Evolutionary conservation across 2,329 filamentous ascomycete genomes (phyloP).

Genomic region (Fusarium torulosum): DNA sequence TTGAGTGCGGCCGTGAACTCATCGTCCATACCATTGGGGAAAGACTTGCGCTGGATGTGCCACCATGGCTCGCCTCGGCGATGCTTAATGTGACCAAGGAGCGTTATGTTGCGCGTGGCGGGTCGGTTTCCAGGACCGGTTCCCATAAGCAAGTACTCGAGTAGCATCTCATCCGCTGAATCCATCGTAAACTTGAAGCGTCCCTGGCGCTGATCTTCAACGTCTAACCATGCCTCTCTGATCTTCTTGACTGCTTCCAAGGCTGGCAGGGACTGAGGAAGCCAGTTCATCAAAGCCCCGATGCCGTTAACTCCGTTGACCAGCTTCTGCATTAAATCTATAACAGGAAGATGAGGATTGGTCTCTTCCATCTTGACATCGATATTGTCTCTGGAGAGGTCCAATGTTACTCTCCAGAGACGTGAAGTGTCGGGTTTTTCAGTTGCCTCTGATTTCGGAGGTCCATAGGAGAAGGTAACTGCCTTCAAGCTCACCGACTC

Average conservation of each 20-base stretch:
- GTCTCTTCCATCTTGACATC: constrained; percentile 69
- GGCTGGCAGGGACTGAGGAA: constrained; percentile 74
- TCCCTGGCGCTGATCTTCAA: constrained; percentile 59
- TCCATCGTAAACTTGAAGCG: constrained; percentile 65
- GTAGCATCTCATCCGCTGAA: constrained; percentile 67
- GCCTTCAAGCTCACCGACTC: constrained; percentile 71
- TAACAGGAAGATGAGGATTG: constrained; percentile 76
- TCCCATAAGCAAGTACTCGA: constrained; percentile 64
- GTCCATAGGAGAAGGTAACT: constrained; percentile 77
- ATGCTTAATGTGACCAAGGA: constrained; percentile 65
- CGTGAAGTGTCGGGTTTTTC: constrained; percentile 22
- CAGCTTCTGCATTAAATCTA: constrained; percentile 68
- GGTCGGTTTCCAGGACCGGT: constrained; percentile 43
- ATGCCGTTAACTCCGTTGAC: constrained; percentile 68
- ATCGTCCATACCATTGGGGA: constrained; percentile 44
- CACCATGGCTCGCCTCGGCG: constrained; percentile 65
- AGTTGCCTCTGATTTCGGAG: constrained; percentile 32
- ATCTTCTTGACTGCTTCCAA: constrained; percentile 71
- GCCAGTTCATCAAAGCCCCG: constrained; percentile 64
- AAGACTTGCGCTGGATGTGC: constrained; percentile 59
- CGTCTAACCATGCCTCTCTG: constrained; percentile 64
- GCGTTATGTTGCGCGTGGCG: constrained; percentile 55
- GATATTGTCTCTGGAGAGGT: constrained; percentile 67
- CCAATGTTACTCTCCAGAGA: constrained; percentile 68
- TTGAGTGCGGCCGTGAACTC: constrained; percentile 57